These are phyloP conservation scores for Candida palmyrensis DNA, from an alignment of 805 yeast genomes.

Conservation along the genomic window DNA sequence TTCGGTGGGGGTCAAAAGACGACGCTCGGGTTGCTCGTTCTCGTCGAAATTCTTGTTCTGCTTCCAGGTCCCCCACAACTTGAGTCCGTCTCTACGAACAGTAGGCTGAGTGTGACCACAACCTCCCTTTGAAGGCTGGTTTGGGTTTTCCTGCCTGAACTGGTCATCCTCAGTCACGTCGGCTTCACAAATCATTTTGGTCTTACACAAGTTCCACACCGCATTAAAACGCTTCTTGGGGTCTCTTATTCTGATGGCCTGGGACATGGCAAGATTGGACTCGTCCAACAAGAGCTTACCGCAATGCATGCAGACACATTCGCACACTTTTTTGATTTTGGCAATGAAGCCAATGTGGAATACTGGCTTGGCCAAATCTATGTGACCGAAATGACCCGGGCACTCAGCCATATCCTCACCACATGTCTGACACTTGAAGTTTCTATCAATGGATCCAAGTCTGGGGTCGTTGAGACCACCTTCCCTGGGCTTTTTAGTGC, in stretches of 20 bases:
- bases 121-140: conserved; percentile 75
- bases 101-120: conserved; percentile 98
- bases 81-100: conserved; percentile 91
- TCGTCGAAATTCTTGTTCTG: conserved; percentile 79
- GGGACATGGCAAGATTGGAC: conserved; percentile 73
- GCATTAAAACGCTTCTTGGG: conserved; percentile 96
- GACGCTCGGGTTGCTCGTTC: conserved; percentile 85
- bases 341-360: conserved; percentile 97
- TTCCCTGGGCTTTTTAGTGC: conserved; percentile 89
- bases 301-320: conserved; percentile 97
- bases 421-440: conserved; percentile 97
- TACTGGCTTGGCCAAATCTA: conserved; percentile 96
- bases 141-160: conserved; percentile 14
- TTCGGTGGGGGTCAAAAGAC: conserved; percentile 83
- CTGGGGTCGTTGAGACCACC: conserved; percentile 98
- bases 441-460: conserved; percentile 94
- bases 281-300: conserved; percentile 92
- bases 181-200: conserved; percentile 94
- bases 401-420: conserved; percentile 99
- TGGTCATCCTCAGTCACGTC: conserved; percentile 66
- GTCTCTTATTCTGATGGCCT: conserved; percentile 83
- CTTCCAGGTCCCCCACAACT: conserved; percentile 98
- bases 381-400: conserved; percentile 99
- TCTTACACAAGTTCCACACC: conserved; percentile 88
- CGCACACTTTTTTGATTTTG: conserved; percentile 91